Percentiles rank a stretch among this genome's conserved stretches.
phyloP scores from a whole-genome alignment of 2,329 filamentous ascomycete species.

The Cryphonectria japonica region DNA sequence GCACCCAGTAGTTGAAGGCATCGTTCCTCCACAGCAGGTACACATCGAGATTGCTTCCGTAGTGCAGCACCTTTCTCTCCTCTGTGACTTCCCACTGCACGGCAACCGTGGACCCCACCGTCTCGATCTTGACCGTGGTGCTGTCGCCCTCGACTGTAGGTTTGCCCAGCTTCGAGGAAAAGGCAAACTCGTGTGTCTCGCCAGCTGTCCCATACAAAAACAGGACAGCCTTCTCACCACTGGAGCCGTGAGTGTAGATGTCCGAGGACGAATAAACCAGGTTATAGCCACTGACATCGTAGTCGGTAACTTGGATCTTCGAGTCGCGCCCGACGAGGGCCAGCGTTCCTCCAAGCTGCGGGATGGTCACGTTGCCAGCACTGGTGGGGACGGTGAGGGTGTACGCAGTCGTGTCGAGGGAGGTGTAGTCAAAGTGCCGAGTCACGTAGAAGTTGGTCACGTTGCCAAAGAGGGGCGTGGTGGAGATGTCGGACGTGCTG shows the following conservation, averaged over 20 bases:
- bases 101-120: slow-evolving; percentile 31
- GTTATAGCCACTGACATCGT: slow-evolving; percentile 60
- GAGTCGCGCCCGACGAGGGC: slow-evolving; percentile 67
- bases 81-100: slow-evolving; percentile 40
- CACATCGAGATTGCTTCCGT: slow-evolving; percentile 46
- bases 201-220: slow-evolving; percentile 66
- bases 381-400: slow-evolving; percentile 65
- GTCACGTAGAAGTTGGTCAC: slow-evolving; percentile 65
- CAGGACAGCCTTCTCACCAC: slow-evolving; percentile 60
- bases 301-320: slow-evolving; percentile 70
- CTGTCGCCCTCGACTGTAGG: slow-evolving; percentile 31
- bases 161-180: slow-evolving; percentile 36
- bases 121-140: slow-evolving; percentile 33
- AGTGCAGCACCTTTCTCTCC: slow-evolving; percentile 38
- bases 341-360: slow-evolving; percentile 60
- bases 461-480: slow-evolving; percentile 64
- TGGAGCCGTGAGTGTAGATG: slow-evolving; percentile 71
- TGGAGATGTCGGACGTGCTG: slow-evolving; percentile 58
- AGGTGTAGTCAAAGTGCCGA: slow-evolving; percentile 69
- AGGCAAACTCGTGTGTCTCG: slow-evolving; percentile 66
- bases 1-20: slow-evolving; percentile 72
- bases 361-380: slow-evolving; percentile 59
- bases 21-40: slow-evolving; percentile 59
- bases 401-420: slow-evolving; percentile 60
- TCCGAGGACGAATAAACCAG: slow-evolving; percentile 72